Conservation (phyloP, 2,329 filamentous ascomycete genomes). For the Alternaria burnsii region DNA sequence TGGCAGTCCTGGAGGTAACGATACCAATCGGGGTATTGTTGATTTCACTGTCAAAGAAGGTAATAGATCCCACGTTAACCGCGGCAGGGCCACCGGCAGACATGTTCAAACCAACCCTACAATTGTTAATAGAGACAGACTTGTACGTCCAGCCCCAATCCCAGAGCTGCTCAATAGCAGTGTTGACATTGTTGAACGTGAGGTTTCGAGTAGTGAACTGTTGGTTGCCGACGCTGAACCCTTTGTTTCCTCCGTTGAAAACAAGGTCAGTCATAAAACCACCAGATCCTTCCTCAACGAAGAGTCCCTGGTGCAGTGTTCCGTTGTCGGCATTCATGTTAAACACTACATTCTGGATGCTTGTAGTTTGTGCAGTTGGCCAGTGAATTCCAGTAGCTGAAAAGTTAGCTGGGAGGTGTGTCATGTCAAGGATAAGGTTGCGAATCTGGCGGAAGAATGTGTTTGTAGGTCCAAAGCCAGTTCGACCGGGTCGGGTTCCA, state of each 20-base stretch:
- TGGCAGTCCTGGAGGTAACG: conserved; percentile 55
- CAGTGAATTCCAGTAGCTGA: conserved; percentile 58
- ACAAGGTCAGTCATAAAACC: conserved; percentile 58
- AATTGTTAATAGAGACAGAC: conserved; percentile 62
- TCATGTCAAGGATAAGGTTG: conserved; percentile 71
- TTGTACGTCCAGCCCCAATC: conserved; percentile 68
- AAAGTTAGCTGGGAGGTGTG: conserved; percentile 57
- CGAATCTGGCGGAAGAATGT: conserved; percentile 72
- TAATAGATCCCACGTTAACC: conserved; percentile 63
- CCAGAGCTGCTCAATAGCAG: conserved; percentile 66
- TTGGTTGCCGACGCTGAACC: conserved; percentile 56
- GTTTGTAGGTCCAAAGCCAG: conserved; percentile 62
- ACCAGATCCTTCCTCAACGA: conserved; percentile 55
- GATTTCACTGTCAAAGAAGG: conserved; percentile 65
- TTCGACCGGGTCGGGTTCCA: conserved; percentile 36
- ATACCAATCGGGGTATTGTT: conserved; percentile 61
- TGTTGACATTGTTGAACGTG: conserved; percentile 60
- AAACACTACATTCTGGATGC: conserved; percentile 57
- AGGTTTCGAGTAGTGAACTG: conserved; percentile 67
- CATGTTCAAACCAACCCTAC: conserved; percentile 62
- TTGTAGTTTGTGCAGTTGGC: conserved; percentile 57
- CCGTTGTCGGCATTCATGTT: conserved; percentile 53
- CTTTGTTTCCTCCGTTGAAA: conserved; percentile 55
- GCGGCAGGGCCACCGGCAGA: conserved; percentile 40
- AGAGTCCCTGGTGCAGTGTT: conserved; percentile 58